Evolutionary conservation across 768 basidiomycete species (phyloP), one percentile per base, ranked within the genome.

Genomic region (Podaxis sp.): DNA sequence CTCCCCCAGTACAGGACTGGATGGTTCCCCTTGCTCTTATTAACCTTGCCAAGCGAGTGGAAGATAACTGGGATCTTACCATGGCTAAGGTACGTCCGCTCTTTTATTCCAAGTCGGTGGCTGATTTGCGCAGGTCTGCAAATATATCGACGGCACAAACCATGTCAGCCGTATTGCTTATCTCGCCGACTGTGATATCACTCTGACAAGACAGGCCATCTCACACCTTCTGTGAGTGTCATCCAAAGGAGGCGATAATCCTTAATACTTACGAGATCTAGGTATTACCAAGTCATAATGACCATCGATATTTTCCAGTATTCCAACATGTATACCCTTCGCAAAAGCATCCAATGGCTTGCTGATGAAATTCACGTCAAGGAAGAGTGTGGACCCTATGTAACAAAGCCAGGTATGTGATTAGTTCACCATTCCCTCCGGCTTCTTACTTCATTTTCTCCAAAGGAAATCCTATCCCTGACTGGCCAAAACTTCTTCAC

Each of bases 221-320:
- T 88, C 92, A 17, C 97, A 99, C 76, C 83, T 99, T 30, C 75
- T 99, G 94, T 97, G 68, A 76, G 90, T 59, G 11, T 24, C 48
- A 28, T 28, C 30, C 15, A 51, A 52, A 51, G 12, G 61, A 58
- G 19, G 30, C n/a, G 42, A 49, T 36, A 3, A 53, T 39, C 33
- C 42, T 26, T 52, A 11, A 17, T 13, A 7, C 48, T 64, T 28
- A 48, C 52, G 36, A 60, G 2, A 61, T 17, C 6, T 51, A 96
- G 94, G 49, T 97, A 95, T 70, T 98, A 99, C 72, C 94, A 97
- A 77, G 95, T 96, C 46, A 87, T 97, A 66, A 95, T 99, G 91
- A 91, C 88, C 65, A 87, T 96, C 59, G 97, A 99, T 76, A 93
- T 99, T 49, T 99, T 99, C 73, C 96, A 97, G 73, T 96, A 90